Evolutionary conservation across 2,329 filamentous ascomycete species (phyloP).

Genomic region (Paracoccidioides lutzii): DNA sequence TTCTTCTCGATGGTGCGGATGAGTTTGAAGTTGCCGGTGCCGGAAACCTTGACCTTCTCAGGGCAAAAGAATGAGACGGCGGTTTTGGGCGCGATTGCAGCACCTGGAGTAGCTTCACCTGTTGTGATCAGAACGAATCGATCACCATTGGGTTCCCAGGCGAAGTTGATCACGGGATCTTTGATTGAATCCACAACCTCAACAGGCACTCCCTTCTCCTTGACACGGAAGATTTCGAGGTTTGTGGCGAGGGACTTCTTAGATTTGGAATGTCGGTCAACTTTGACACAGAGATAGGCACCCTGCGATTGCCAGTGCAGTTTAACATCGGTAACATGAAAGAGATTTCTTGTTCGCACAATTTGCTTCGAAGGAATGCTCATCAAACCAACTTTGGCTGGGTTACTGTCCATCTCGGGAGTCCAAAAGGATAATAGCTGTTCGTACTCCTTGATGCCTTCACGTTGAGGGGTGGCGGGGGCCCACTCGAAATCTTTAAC

Average conservation of each 20-base stretch:
- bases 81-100: conserved; percentile 84
- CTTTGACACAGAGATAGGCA: conserved; percentile 93
- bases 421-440: conserved; percentile 99
- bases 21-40: conserved; percentile 88
- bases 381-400: conserved; percentile 94
- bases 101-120: conserved; percentile 63
- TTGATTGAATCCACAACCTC: conserved; percentile 97
- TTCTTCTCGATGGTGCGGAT: conserved; percentile 95
- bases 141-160: conserved; percentile 97
- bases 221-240: conserved; percentile 93
- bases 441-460: conserved; percentile 82
- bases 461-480: conserved; percentile 65
- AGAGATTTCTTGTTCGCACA: conserved; percentile 86
- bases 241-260: conserved; percentile 97
- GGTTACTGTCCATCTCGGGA: conserved; percentile 93
- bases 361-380: conserved; percentile 89
- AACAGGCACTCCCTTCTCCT: conserved; percentile 94
- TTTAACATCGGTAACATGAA: conserved; percentile 96
- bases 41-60: conserved; percentile 75
- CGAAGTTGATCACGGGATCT: conserved; percentile 98
- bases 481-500: conserved; percentile 98
- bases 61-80: conserved; percentile 92
- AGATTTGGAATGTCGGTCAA: conserved; percentile 95
- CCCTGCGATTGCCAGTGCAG: conserved; percentile 97
- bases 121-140: conserved; percentile 95